These are phyloP conservation scores for Endoconidiophora laricicola DNA, from an alignment of 2,329 filamentous ascomycete species.

Conservation along the genomic window DNA sequence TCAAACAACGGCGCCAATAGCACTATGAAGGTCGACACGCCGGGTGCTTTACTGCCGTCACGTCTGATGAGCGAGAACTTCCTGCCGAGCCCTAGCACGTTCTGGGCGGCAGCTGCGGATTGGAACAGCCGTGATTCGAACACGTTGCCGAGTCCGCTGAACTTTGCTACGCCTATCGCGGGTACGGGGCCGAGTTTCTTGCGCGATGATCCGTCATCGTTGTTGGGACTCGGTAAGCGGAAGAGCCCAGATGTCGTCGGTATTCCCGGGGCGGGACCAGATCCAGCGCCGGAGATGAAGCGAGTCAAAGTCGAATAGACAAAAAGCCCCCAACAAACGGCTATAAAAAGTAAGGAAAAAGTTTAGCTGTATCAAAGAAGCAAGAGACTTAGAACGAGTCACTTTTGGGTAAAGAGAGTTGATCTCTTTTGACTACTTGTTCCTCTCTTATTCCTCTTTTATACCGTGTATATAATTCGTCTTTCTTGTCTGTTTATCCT, in stretches of 20 bases:
- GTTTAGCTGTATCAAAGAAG: background rate
- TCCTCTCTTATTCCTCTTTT: background rate
- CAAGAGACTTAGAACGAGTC: background rate
- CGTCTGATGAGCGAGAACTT: conserved; percentile 71
- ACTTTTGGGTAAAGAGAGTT: background rate
- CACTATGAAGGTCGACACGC: conserved; percentile 40
- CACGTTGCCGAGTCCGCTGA: conserved; percentile 79
- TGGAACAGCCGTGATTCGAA: conserved; percentile 77
- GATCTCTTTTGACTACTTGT: background rate
- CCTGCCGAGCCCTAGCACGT: conserved; percentile 76
- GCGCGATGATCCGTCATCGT: conserved; percentile 30
- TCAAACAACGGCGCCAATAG: conserved; percentile 8
- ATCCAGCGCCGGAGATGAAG: conserved; percentile 32
- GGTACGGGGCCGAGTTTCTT: conserved; percentile 46
- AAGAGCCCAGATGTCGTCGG: conserved; percentile 37
- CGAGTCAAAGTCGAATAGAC: conserved; percentile 33
- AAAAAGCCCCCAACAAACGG: conserved; percentile 4
- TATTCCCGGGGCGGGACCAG: conserved; percentile 26
- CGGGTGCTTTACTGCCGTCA: conserved; percentile 68
- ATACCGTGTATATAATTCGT: conserved; percentile 1
- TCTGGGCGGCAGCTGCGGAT: conserved; percentile 51
- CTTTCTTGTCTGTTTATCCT: conserved; percentile 10
- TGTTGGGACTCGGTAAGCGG: conserved; percentile 26
- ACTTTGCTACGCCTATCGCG: conserved; percentile 69
- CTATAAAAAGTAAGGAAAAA: background rate